phyloP scores from a whole-genome alignment of 2,329 filamentous ascomycete species.

The Hymenoscyphus fructigenus region DNA sequence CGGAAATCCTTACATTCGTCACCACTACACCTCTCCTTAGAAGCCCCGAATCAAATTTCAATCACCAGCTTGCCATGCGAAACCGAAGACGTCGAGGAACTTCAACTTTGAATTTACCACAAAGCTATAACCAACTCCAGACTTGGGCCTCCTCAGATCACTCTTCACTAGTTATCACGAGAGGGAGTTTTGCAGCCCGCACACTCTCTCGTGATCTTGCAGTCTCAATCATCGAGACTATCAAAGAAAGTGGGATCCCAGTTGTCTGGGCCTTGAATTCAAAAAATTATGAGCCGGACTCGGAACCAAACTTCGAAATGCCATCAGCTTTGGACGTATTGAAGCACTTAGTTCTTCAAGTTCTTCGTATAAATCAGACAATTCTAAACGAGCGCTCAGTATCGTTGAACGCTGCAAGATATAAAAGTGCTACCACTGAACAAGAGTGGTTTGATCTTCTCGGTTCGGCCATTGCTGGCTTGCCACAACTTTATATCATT shows the following conservation, averaged over 20 bases:
- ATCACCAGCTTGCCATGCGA: conserved; percentile 2
- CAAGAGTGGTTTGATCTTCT: conserved; percentile 19
- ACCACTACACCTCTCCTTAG: conserved; percentile 1
- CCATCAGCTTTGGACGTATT: conserved; percentile 9
- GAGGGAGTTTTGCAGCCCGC: conserved; percentile 3
- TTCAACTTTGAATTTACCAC: background rate
- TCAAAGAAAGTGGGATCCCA: background rate
- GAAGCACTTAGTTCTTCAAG: conserved; percentile 15
- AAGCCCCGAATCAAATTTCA: conserved; percentile 8
- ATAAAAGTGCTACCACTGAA: conserved; percentile 16
- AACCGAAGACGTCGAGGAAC: conserved; percentile 1
- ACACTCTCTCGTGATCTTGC: conserved; percentile 9
- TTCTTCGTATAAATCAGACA: conserved; percentile 11
- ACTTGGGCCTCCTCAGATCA: conserved; percentile 8
- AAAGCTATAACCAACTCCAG: conserved; percentile 9
- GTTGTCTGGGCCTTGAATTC: conserved; percentile 7
- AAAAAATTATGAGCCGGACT: background rate
- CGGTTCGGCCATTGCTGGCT: too few relatives aligned
- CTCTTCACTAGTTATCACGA: conserved; percentile 10
- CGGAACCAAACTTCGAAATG: background rate
- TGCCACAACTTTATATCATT: too few relatives aligned
- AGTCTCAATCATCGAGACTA: background rate
- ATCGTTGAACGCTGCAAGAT: background rate
- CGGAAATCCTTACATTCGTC: conserved; percentile 13
- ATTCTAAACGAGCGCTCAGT: conserved; percentile 8